Percentiles rank a stretch among this genome's conserved stretches.
Evolutionary conservation across 2,329 filamentous ascomycete genomes (phyloP).

Genomic region (Colletotrichum spaethianum): DNA sequence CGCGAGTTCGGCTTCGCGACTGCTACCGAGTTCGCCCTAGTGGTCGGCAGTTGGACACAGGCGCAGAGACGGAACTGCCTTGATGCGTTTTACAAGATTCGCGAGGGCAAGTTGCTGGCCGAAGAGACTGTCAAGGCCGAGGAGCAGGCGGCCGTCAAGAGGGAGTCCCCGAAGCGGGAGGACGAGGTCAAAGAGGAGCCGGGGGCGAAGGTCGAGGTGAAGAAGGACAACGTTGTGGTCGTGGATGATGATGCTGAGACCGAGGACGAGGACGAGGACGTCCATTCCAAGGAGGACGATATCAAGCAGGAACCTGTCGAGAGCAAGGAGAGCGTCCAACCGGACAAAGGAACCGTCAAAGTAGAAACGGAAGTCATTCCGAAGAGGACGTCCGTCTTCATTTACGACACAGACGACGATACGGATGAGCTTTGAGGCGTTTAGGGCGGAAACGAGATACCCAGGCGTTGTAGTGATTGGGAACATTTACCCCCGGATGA

Average conservation of each 20-base stretch:
- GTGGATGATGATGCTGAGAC: slow-evolving; percentile 42
- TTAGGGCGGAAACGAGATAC: slow-evolving; percentile 12
- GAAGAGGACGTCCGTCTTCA: slow-evolving; percentile 51
- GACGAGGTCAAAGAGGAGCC: slow-evolving; percentile 16
- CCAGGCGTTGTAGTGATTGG: neutral
- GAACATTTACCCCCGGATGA: neutral
- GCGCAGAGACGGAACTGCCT: slow-evolving; percentile 84
- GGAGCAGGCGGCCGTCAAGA: slow-evolving; percentile 39
- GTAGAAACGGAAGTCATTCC: neutral
- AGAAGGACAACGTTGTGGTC: slow-evolving; percentile 32
- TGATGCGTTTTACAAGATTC: slow-evolving; percentile 82
- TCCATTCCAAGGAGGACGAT: slow-evolving; percentile 15
- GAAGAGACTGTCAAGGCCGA: slow-evolving; percentile 46
- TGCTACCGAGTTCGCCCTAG: slow-evolving; percentile 87
- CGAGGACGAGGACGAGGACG: slow-evolving; percentile 20
- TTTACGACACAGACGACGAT: slow-evolving; percentile 56
- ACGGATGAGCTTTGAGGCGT: slow-evolving; percentile 52
- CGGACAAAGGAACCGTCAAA: slow-evolving; percentile 8
- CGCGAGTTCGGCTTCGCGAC: slow-evolving; percentile 81
- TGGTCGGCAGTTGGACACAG: slow-evolving; percentile 92
- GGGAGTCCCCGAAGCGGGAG: slow-evolving; percentile 17
- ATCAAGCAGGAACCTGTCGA: neutral
- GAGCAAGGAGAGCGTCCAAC: slow-evolving; percentile 12
- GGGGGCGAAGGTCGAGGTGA: slow-evolving; percentile 14
- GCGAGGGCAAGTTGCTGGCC: slow-evolving; percentile 67